A percentile compares a stretch with the other conserved stretches of the same genome.
Conservation (phyloP, 495 filamentous ascomycete genomes). For the Talaromyces nanjingensis region DNA sequence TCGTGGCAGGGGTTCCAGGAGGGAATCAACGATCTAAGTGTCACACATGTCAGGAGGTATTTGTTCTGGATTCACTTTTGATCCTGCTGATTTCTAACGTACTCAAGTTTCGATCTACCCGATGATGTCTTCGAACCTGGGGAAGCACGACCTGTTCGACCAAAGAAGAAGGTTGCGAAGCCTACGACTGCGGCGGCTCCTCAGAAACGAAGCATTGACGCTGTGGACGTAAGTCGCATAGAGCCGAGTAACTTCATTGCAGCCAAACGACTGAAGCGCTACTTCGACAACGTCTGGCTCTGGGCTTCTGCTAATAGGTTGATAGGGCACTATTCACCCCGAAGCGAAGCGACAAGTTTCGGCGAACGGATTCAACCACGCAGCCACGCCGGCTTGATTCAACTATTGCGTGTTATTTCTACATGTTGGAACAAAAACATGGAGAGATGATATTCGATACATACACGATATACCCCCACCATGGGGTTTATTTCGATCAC, state of each 20-base stretch:
- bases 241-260: slow-evolving; percentile 6
- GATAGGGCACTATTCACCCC: slow-evolving; percentile 25
- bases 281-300: slow-evolving; percentile 14
- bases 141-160: slow-evolving; percentile 60
- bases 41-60: slow-evolving; percentile 74
- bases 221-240: slow-evolving; percentile 41
- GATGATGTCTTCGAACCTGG: slow-evolving; percentile 81
- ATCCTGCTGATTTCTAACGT: background rate
- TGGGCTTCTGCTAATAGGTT: slow-evolving; percentile 16
- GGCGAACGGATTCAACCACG: slow-evolving; percentile 21
- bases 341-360: slow-evolving; percentile 35
- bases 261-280: slow-evolving; percentile 19
- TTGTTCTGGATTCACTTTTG: slow-evolving; percentile 16
- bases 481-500: background rate
- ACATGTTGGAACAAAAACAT: background rate
- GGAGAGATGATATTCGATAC: background rate
- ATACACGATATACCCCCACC: background rate
- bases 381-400: slow-evolving; percentile 31
- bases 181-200: slow-evolving; percentile 20
- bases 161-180: slow-evolving; percentile 55
- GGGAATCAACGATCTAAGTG: slow-evolving; percentile 56
- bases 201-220: slow-evolving; percentile 38
- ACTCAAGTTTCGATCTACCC: slow-evolving; percentile 69
- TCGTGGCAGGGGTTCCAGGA: slow-evolving; percentile 59
- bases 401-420: background rate